Percentiles rank a stretch among this genome's conserved stretches.
Conservation (phyloP, 371 early-diverging fungal genomes). For the Caulochytrium protostelioides region DNA sequence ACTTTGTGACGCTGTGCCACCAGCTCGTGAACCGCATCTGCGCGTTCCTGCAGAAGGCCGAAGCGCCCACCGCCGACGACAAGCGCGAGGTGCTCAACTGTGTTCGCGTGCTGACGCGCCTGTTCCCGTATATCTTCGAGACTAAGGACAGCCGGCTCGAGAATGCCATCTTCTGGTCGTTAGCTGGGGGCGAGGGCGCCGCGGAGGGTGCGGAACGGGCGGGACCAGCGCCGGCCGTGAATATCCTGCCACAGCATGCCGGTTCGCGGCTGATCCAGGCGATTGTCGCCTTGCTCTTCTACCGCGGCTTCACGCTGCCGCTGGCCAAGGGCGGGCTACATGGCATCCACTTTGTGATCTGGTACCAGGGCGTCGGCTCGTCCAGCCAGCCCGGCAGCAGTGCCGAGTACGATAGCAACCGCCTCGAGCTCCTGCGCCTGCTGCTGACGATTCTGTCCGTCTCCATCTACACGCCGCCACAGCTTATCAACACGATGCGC, state of each 20-base stretch:
- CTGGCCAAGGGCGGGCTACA: slow-evolving; percentile 12
- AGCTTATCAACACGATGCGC: too few relatives aligned
- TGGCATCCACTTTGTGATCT: slow-evolving; percentile 46
- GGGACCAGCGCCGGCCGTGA: too few relatives aligned
- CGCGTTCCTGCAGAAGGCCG: slow-evolving; percentile 12
- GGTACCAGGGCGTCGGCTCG: slow-evolving; percentile 47
- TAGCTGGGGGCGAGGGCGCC: too few relatives aligned
- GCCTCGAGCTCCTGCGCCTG: slow-evolving; percentile 54
- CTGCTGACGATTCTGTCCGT: slow-evolving; percentile 48
- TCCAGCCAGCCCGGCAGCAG: slow-evolving; percentile 17
- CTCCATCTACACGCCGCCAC: slow-evolving; percentile 55
- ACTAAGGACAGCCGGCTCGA: slow-evolving; percentile 25
- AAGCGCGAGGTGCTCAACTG: slow-evolving; percentile 43
- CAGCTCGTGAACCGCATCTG: slow-evolving; percentile 1
- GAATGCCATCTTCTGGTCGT: slow-evolving; percentile 44
- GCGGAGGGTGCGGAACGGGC: too few relatives aligned
- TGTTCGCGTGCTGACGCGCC: slow-evolving; percentile 51
- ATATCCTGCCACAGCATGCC: too few relatives aligned
- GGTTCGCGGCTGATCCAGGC: slow-evolving; percentile 20
- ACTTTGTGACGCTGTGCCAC: slow-evolving; percentile 39
- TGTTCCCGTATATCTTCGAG: slow-evolving; percentile 66
- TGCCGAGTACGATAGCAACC: slow-evolving; percentile 34
- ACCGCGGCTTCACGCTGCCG: slow-evolving; percentile 45
- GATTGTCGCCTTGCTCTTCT: slow-evolving; percentile 39
- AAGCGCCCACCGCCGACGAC: slow-evolving; percentile 11